Percentiles rank a stretch among this genome's conserved stretches.
Evolutionary conservation across 2,329 filamentous ascomycete species (phyloP).

Genomic region (Phialemoniopsis sp.): DNA sequence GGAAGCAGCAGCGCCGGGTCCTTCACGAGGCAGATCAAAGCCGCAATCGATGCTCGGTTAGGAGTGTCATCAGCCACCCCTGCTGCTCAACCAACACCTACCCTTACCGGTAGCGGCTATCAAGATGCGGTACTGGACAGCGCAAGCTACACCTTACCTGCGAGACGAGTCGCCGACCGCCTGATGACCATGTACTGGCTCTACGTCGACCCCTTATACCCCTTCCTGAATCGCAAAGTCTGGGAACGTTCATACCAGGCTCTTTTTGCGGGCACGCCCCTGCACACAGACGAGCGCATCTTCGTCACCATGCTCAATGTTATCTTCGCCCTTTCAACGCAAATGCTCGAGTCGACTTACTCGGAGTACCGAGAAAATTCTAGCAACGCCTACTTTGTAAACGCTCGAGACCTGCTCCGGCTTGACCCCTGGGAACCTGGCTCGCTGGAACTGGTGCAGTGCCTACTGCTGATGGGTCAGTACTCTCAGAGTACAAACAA

Average conservation of each 20-base stretch:
- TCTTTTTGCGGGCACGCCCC: constrained; percentile 30
- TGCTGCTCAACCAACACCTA: neutral
- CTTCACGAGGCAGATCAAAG: constrained; percentile 41
- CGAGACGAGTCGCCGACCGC: constrained; percentile 37
- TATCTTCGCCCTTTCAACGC: constrained; percentile 39
- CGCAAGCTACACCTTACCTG: constrained; percentile 34
- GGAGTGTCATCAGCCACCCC: constrained; percentile 9
- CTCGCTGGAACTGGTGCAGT: constrained; percentile 39
- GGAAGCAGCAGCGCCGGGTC: constrained; percentile 41
- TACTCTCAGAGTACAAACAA: constrained; percentile 44
- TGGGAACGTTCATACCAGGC: constrained; percentile 32
- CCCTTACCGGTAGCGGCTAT: constrained; percentile 1
- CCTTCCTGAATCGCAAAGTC: constrained; percentile 31
- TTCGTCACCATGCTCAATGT: constrained; percentile 40
- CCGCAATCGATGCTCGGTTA: constrained; percentile 28
- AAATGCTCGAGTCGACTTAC: constrained; percentile 33
- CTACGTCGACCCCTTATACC: constrained; percentile 40
- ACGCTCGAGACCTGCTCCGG: constrained; percentile 35
- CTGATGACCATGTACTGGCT: constrained; percentile 41
- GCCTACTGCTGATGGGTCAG: constrained; percentile 39
- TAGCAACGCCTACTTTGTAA: constrained; percentile 33
- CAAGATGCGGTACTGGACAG: constrained; percentile 13
- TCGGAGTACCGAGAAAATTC: constrained; percentile 31
- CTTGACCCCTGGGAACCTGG: constrained; percentile 36
- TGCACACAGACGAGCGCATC: constrained; percentile 32